phyloP scores from a whole-genome alignment of 2,329 filamentous ascomycete species.

The Emmonsiellopsis sp. region DNA sequence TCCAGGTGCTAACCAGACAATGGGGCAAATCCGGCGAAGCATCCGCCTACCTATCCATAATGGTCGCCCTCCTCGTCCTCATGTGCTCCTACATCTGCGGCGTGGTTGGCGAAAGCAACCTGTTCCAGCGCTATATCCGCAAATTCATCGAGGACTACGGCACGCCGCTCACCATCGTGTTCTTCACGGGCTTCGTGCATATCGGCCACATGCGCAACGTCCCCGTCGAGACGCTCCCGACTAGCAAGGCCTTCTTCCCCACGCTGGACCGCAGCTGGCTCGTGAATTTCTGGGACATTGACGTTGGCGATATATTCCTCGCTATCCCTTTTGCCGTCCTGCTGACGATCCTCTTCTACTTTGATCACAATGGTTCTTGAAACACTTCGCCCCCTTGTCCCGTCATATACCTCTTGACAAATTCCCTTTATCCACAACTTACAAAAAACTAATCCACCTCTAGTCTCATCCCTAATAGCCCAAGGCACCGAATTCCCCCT shows the following conservation, averaged over 20 bases:
- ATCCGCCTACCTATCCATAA: constrained; percentile 68
- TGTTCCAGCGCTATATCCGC: constrained; percentile 67
- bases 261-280: constrained; percentile 68
- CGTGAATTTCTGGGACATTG: constrained; percentile 71
- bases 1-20: constrained; percentile 73
- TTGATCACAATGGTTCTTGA: constrained; percentile 69
- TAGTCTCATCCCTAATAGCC: constrained; percentile 72
- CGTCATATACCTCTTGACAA: neutral
- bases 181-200: constrained; percentile 85
- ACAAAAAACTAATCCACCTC: constrained; percentile 6
- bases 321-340: constrained; percentile 81
- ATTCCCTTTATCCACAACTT: constrained; percentile 3
- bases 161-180: constrained; percentile 71
- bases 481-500: constrained; percentile 77
- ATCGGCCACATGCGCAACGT: constrained; percentile 72
- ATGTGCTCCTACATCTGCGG: constrained; percentile 67
- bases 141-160: constrained; percentile 87
- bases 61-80: constrained; percentile 68
- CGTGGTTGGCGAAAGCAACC: constrained; percentile 57
- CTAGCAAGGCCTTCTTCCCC: constrained; percentile 67
- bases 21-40: constrained; percentile 50
- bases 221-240: constrained; percentile 62
- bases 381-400: neutral
- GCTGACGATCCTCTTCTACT: constrained; percentile 78
- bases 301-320: constrained; percentile 64